These are phyloP conservation scores for Gelatoporia subvermispora DNA, from an alignment of 768 basidiomycete species.

Conservation along the genomic window DNA sequence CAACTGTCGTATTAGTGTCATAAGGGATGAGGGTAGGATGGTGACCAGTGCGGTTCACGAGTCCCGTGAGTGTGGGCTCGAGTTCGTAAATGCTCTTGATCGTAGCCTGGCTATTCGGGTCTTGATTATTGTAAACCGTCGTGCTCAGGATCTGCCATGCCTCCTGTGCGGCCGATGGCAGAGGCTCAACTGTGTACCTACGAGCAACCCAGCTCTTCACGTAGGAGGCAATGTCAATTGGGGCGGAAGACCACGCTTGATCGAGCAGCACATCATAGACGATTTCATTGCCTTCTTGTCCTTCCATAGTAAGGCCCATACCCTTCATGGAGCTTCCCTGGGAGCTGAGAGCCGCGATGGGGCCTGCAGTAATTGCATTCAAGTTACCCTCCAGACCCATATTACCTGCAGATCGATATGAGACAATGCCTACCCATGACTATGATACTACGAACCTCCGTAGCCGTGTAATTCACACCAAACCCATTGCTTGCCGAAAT, in stretches of 20 bases:
- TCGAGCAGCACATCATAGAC: conserved; percentile 37
- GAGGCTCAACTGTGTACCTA: conserved; percentile 27
- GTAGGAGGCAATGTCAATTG: conserved; percentile 28
- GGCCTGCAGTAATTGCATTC: conserved; percentile 27
- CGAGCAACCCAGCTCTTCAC: conserved; percentile 31
- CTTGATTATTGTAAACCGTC: conserved; percentile 35
- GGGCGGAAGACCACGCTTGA: conserved; percentile 34
- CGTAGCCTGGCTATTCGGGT: conserved; percentile 27
- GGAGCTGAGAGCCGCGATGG: conserved; percentile 26
- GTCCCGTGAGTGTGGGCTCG: conserved; percentile 28
- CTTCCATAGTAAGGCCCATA: conserved; percentile 35
- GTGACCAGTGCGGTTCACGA: conserved; percentile 28
- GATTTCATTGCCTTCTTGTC: conserved; percentile 40
- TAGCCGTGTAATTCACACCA: conserved; percentile 39
- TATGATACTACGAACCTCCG: conserved; percentile 14
- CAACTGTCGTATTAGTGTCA: conserved; percentile 28
- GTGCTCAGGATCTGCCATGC: conserved; percentile 35
- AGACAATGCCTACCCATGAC: not conserved
- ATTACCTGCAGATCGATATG: conserved; percentile 13
- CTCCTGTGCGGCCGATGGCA: conserved; percentile 21
- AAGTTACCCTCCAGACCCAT: conserved; percentile 35
- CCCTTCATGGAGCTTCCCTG: conserved; percentile 32
- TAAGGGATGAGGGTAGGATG: conserved; percentile 33
- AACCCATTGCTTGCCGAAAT: conserved; percentile 37
- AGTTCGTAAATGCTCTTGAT: conserved; percentile 36